These are phyloP conservation scores for Fusarium torulosum DNA, from an alignment of 2,329 filamentous ascomycete genomes.

Conservation along the genomic window DNA sequence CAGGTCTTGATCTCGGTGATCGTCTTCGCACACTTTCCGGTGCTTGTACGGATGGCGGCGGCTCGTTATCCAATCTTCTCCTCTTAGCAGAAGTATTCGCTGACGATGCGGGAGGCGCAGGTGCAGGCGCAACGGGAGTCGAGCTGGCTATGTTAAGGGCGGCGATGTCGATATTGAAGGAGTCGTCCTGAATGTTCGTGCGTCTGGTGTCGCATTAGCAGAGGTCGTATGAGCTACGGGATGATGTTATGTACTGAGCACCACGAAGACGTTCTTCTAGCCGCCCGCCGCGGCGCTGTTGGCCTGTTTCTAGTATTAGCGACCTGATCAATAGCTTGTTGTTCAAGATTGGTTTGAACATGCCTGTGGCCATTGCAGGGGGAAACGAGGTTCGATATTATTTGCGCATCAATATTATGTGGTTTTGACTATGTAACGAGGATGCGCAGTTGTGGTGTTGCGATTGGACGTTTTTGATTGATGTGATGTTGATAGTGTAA, in stretches of 20 bases:
- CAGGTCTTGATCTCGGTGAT: slow-evolving; percentile 35
- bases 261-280: slow-evolving; percentile 75
- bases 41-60: slow-evolving; percentile 23
- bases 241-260: slow-evolving; percentile 64
- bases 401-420: slow-evolving; percentile 19
- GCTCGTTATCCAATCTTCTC: slow-evolving; percentile 52
- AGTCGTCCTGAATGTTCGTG: slow-evolving; percentile 70
- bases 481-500: slow-evolving; percentile 41
- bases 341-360: slow-evolving; percentile 9
- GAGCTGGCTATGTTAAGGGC: slow-evolving; percentile 53
- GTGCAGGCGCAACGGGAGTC: slow-evolving; percentile 42
- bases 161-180: slow-evolving; percentile 67
- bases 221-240: rapidly evolving
- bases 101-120: slow-evolving; percentile 43
- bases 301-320: slow-evolving; percentile 45
- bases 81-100: slow-evolving; percentile 63
- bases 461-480: slow-evolving; percentile 3
- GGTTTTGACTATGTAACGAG: rapidly evolving
- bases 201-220: slow-evolving; percentile 53
- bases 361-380: slow-evolving; percentile 54
- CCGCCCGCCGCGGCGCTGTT: slow-evolving; percentile 69
- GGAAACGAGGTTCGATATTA: background rate
- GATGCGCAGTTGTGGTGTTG: slow-evolving; percentile 9
- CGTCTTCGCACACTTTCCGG: slow-evolving; percentile 29
- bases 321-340: background rate